Evolutionary conservation across 495 filamentous ascomycete genomes (phyloP).

Genomic region (Tuber indicum): DNA sequence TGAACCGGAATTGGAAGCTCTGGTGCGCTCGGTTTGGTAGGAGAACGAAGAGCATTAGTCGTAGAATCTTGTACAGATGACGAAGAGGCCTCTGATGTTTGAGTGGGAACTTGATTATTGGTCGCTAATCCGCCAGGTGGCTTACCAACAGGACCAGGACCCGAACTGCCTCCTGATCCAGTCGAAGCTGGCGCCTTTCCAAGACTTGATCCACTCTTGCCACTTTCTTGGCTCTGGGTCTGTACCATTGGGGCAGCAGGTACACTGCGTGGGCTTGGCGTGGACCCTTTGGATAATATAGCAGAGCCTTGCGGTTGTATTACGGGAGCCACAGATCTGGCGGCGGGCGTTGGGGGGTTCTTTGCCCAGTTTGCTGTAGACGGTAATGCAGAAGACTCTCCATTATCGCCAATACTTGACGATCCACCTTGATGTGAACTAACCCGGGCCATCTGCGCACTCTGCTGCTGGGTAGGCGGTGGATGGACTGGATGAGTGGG

Average conservation of each 20-base stretch:
- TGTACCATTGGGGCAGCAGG: constrained; percentile 37
- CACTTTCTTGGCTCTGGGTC: constrained; percentile 35
- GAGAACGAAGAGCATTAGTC: constrained; percentile 14
- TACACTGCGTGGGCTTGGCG: constrained; percentile 65
- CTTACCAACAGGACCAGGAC: constrained; percentile 10
- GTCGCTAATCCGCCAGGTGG: constrained; percentile 9
- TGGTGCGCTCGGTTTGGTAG: constrained; percentile 17
- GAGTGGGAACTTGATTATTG: constrained; percentile 12
- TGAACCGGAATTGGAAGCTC: constrained; percentile 24
- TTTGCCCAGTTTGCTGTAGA: constrained; percentile 93
- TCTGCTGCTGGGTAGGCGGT: constrained; percentile 51
- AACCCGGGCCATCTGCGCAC: constrained; percentile 67
- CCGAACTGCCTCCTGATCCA: constrained; percentile 15
- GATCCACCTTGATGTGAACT: constrained; percentile 42
- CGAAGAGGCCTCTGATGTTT: constrained; percentile 19
- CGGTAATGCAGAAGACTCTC: constrained; percentile 78
- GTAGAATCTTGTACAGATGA: constrained; percentile 33
- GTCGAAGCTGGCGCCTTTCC: constrained; percentile 30
- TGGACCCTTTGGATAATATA: constrained; percentile 32
- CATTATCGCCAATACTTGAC: constrained; percentile 44
- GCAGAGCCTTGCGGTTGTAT: constrained; percentile 26
- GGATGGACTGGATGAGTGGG: constrained; percentile 55
- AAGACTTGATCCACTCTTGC: constrained; percentile 22
- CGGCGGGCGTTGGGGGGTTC: constrained; percentile 53
- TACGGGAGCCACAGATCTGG: constrained; percentile 36